These are phyloP conservation scores for Penicillium cataractarum DNA, from an alignment of 495 filamentous ascomycete species.

Conservation along the genomic window DNA sequence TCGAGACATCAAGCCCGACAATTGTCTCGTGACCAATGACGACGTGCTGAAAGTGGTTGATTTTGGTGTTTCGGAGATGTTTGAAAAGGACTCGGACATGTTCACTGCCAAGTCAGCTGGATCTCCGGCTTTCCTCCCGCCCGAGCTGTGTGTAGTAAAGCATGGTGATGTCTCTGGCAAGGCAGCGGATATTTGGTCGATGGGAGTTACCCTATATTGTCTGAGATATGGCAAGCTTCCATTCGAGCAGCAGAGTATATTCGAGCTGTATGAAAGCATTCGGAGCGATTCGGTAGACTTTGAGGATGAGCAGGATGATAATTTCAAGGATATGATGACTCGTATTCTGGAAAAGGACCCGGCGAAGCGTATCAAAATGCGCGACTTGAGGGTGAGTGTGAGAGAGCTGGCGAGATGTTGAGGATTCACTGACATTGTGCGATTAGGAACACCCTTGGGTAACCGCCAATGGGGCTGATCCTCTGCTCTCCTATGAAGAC, in stretches of 20 bases:
- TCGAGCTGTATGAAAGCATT: constrained; percentile 91
- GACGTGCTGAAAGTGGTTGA: constrained; percentile 96
- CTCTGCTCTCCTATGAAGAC: constrained; percentile 77
- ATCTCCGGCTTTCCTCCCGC: constrained; percentile 92
- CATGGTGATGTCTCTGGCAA: constrained; percentile 88
- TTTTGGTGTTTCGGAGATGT: constrained; percentile 98
- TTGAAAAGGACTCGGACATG: constrained; percentile 88
- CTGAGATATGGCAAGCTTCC: constrained; percentile 85
- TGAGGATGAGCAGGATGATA: constrained; percentile 51
- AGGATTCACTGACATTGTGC: constrained; percentile 11
- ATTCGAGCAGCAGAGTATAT: constrained; percentile 74
- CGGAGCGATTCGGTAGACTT: constrained; percentile 60
- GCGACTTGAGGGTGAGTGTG: constrained; percentile 70
- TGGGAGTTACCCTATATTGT: constrained; percentile 95
- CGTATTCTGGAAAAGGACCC: constrained; percentile 78
- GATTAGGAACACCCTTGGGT: constrained; percentile 91
- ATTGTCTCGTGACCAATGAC: constrained; percentile 85
- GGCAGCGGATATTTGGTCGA: constrained; percentile 96
- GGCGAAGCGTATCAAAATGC: constrained; percentile 77
- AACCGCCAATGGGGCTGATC: constrained; percentile 78
- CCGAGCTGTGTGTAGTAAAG: constrained; percentile 85
- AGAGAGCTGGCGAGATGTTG: background rate
- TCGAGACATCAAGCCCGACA: constrained; percentile 98
- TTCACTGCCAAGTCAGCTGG: constrained; percentile 91
- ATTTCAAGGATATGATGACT: constrained; percentile 69